phyloP scores from a whole-genome alignment of 768 basidiomycete genomes.

The Mrakia gelida region DNA sequence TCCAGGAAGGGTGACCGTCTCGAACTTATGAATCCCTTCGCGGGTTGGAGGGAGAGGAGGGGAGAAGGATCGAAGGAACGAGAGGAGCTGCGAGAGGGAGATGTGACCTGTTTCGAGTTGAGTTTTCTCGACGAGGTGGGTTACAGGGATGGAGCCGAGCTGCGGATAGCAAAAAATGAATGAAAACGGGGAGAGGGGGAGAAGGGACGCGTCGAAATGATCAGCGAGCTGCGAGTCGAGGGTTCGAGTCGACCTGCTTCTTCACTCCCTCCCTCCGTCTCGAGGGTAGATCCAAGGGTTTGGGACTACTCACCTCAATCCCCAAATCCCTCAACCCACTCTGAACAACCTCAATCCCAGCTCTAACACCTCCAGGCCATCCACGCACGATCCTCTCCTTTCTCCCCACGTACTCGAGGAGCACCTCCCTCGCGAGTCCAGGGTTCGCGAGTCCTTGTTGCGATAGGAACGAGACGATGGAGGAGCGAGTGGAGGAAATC shows the following conservation, averaged over 20 bases:
- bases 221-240: not conserved
- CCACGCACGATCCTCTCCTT: slow-evolving; percentile 20
- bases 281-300: too few species aligned
- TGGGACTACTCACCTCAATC: not conserved
- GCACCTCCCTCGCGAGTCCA: slow-evolving; percentile 5
- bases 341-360: slow-evolving; percentile 17
- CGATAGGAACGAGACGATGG: not conserved
- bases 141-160: not conserved
- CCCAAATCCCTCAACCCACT: slow-evolving; percentile 18
- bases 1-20: not conserved
- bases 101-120: slow-evolving; percentile 29
- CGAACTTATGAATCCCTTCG: too few species aligned
- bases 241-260: too few species aligned
- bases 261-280: too few species aligned
- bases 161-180: not conserved
- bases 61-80: slow-evolving; percentile 9
- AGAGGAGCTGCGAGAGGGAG: slow-evolving; percentile 23
- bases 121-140: slow-evolving; percentile 7
- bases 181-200: not conserved
- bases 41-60: not conserved
- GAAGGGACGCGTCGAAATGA: not conserved
- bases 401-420: slow-evolving; percentile 23
- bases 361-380: slow-evolving; percentile 19
- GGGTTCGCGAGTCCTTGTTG: not conserved
- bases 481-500: not conserved